A percentile compares a stretch with the other conserved stretches of the same genome.
phyloP scores from a whole-genome alignment of 805 yeast species.

The Myxozyma sirexii region DNA sequence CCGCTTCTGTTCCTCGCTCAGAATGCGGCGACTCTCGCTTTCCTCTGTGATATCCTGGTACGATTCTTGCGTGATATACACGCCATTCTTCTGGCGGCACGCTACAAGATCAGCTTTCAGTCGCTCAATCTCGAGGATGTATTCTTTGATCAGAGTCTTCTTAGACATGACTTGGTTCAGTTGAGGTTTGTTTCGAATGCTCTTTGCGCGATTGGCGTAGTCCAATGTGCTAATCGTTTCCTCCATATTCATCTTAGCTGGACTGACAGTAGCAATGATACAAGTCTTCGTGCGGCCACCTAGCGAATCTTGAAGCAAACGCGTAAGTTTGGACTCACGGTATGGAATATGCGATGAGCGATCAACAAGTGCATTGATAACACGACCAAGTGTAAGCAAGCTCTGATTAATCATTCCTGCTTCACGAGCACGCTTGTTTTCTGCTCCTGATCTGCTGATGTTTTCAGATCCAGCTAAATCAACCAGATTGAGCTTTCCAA shows the following conservation, averaged over 20 bases:
- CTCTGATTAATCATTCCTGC: conserved; percentile 93
- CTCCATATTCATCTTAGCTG: conserved; percentile 73
- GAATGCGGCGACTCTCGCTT: conserved; percentile 54
- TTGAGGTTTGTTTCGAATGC: conserved; percentile 73
- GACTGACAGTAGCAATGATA: conserved; percentile 83
- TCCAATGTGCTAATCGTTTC: conserved; percentile 85
- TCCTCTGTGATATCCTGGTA: conserved; percentile 50
- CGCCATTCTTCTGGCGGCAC: conserved; percentile 66
- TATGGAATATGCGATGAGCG: conserved; percentile 76
- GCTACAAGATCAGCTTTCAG: conserved; percentile 64
- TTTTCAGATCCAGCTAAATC: conserved; percentile 97
- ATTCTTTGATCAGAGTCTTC: conserved; percentile 56
- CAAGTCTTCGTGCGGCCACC: conserved; percentile 91
- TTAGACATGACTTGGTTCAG: conserved; percentile 63
- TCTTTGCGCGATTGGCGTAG: conserved; percentile 85
- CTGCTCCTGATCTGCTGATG: conserved; percentile 83
- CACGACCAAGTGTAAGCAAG: conserved; percentile 82
- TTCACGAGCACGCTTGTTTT: conserved; percentile 82
- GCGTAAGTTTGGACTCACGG: conserved; percentile 78
- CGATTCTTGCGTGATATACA: conserved; percentile 59
- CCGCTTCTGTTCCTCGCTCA: conserved; percentile 55
- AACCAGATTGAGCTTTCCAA: conserved; percentile 77
- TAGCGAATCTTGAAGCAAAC: conserved; percentile 76
- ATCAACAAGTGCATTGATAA: conserved; percentile 73
- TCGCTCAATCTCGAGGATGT: conserved; percentile 57